These are phyloP conservation scores for Aspergillus heteromorphus DNA, from an alignment of 495 filamentous ascomycete species.

Conservation along the genomic window DNA sequence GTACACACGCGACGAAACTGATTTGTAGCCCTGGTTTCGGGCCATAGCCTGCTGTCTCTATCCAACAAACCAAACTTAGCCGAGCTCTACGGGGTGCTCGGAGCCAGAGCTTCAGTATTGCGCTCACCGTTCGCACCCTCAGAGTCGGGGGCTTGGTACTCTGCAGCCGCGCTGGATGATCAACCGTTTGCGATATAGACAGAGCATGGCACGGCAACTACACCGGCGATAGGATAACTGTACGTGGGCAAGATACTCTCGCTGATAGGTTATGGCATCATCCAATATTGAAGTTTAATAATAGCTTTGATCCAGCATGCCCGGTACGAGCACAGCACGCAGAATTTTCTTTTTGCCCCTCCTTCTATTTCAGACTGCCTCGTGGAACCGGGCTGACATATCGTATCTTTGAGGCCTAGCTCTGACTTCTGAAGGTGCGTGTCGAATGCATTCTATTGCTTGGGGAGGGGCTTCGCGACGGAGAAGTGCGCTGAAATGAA, in stretches of 20 bases:
- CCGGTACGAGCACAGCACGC: neutral
- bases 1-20: neutral
- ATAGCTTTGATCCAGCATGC: neutral
- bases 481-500: neutral
- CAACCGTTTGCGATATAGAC: neutral
- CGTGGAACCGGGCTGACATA: constrained; percentile 3
- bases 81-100: neutral
- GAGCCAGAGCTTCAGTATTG: neutral
- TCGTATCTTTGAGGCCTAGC: neutral
- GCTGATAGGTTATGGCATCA: constrained; percentile 3
- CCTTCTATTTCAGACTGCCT: neutral
- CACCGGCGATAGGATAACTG: neutral
- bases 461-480: neutral
- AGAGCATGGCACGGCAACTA: neutral
- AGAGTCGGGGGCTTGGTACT: neutral
- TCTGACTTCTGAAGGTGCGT: neutral
- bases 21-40: neutral
- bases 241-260: constrained; percentile 3
- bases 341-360: neutral
- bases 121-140: neutral
- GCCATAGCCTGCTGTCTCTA: neutral
- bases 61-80: neutral
- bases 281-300: constrained; percentile 7
- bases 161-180: neutral
- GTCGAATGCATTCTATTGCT: neutral